Percentiles rank a stretch among this genome's conserved stretches.
Evolutionary conservation across 106 monocot species (phyloP).

Genomic region (Triglochin maritima): DNA sequence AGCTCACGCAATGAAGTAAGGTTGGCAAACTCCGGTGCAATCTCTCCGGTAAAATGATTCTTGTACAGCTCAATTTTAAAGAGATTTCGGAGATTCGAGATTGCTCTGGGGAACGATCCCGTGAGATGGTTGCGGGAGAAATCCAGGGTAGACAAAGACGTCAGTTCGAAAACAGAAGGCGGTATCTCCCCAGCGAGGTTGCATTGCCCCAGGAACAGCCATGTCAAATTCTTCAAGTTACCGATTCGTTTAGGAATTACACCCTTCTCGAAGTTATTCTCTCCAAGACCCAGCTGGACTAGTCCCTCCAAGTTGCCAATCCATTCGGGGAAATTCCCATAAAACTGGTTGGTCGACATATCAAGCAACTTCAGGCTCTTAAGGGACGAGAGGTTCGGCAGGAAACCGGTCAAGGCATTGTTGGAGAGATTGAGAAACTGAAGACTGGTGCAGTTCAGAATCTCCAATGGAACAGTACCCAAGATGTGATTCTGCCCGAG

Average conservation of each 20-base stretch:
- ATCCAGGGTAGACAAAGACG: slow-evolving; percentile 43
- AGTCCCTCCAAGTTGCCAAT: slow-evolving; percentile 31
- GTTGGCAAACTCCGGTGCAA: slow-evolving; percentile 42
- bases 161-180: slow-evolving; percentile 33
- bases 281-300: slow-evolving; percentile 32
- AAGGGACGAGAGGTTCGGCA: slow-evolving; percentile 59
- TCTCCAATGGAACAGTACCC: slow-evolving; percentile 37
- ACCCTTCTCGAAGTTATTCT: slow-evolving; percentile 44
- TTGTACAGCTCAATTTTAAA: slow-evolving; percentile 67
- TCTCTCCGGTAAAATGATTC: slow-evolving; percentile 55
- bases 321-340: slow-evolving; percentile 59
- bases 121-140: slow-evolving; percentile 57
- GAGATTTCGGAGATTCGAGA: slow-evolving; percentile 40
- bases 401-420: slow-evolving; percentile 35
- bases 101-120: slow-evolving; percentile 42
- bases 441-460: slow-evolving; percentile 42
- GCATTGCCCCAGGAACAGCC: slow-evolving; percentile 47
- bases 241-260: slow-evolving; percentile 40
- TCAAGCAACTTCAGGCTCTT: slow-evolving; percentile 42
- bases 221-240: slow-evolving; percentile 61
- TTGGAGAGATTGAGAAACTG: slow-evolving; percentile 49
- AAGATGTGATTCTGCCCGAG: slow-evolving; percentile 38
- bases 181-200: slow-evolving; percentile 59
- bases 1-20: slow-evolving; percentile 42
- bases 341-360: slow-evolving; percentile 41